Base-by-base conservation (phyloP, 352 stramenopile genomes). In the Globisporangium takayamanum region DNA sequence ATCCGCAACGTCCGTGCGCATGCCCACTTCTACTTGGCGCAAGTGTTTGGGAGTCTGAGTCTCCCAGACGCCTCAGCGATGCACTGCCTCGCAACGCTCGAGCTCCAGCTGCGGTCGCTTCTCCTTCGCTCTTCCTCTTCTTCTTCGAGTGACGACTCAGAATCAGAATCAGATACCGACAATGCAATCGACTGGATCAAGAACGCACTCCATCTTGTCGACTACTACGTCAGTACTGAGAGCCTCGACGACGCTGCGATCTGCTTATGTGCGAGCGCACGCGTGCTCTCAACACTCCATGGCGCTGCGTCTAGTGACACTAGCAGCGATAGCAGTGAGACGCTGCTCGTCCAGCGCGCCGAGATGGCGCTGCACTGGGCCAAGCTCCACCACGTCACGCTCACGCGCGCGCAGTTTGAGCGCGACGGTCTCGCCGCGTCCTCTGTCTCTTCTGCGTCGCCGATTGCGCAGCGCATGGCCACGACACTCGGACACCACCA, bases 21-120 rank as follows among this genome's bases (percentile, higher is more conserved):
- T 55, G 62, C 78, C 42, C 69, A 86, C 37, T 89, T 92, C 53
- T 92, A 88, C 60, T 55, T 92, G 47, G 81, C 81, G 7, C 81
- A 92, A 48, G 68, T 88, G 33, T 92, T 85, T 49, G 74, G 73
- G 16, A 68, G 63, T 11, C 69, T 92, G 18, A 60, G 77, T 8
- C 55, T 72, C 39, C 62, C 76, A 1, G 72, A 82, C 22, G 68
- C 76, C 28, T 89, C 81, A 16, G 79, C 81, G 10, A 64, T 57
- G 60, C 86, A 77, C 55, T 92, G 81, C 50, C 60, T 85, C 22
- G 67, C 68, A 16, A 92, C 81, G n/a, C 64, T 92, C 1, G 76
- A 87, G 58, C 57, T 84, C 28, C 81, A 92, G 49, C 48, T 92
- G 49, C 64, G 41, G 41, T 57, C 26, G 61, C 59, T 50, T 54